Evolutionary conservation across 768 basidiomycete genomes (phyloP).

Genomic region (Tylopilus subfusipes): DNA sequence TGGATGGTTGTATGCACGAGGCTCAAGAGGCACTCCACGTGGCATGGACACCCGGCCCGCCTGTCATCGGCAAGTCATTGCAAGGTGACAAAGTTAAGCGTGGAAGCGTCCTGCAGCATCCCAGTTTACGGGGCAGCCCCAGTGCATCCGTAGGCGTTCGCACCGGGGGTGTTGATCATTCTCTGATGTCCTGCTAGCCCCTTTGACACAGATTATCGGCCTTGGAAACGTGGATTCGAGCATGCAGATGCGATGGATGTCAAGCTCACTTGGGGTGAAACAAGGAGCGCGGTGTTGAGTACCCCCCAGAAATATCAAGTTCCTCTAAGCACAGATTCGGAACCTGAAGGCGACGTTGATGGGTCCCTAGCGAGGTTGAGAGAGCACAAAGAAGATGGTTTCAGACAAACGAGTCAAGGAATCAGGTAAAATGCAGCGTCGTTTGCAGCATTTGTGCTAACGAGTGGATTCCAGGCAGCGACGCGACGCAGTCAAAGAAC

Average conservation of each 20-base stretch:
- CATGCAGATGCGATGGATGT: not conserved
- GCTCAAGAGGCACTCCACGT: not conserved
- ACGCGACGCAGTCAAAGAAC: not conserved
- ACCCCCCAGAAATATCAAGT: constrained; percentile 14
- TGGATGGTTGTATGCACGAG: not conserved
- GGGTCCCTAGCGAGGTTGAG: not conserved
- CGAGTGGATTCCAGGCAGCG: not conserved
- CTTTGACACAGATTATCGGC: not conserved
- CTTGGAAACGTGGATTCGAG: not conserved
- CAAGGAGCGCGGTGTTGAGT: not conserved
- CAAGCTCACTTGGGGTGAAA: constrained; percentile 3
- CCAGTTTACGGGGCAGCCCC: not conserved
- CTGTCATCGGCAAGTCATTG: not conserved
- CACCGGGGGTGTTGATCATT: not conserved
- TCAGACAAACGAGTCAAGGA: not conserved
- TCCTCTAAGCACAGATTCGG: constrained; percentile 16
- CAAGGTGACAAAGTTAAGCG: not conserved
- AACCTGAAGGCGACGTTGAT: not conserved
- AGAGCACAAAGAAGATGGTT: not conserved
- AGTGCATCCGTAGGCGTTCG: constrained; percentile 3
- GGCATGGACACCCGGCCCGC: not conserved
- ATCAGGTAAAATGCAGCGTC: not conserved
- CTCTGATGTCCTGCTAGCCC: constrained; percentile 9
- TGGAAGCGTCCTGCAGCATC: too few relatives aligned
- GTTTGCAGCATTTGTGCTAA: not conserved